Conservation (phyloP, 2,329 filamentous ascomycete species). For the Pestalotiopsis sp. region DNA sequence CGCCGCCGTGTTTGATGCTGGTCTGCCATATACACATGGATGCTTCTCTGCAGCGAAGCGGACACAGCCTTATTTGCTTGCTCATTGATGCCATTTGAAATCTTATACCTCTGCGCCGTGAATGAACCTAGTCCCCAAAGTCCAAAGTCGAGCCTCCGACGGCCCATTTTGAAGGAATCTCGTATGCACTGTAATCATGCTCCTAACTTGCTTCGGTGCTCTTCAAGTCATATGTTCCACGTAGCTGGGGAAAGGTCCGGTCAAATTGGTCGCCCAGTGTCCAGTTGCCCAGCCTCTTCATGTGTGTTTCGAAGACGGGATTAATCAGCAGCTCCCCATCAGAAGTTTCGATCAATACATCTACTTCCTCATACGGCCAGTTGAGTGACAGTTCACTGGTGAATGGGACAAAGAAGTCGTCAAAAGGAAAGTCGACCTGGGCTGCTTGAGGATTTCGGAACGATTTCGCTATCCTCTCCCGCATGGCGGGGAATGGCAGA, state of each 20-base stretch:
- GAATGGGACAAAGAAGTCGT: slow-evolving; percentile 83
- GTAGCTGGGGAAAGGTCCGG: slow-evolving; percentile 62
- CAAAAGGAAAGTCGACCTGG: slow-evolving; percentile 61
- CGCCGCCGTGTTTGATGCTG: background rate
- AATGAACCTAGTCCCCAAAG: no score
- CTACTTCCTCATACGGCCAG: slow-evolving; percentile 79
- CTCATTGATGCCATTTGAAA: background rate
- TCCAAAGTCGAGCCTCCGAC: no score
- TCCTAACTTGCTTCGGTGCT: background rate
- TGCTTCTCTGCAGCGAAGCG: background rate
- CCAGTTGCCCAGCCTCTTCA: slow-evolving; percentile 80
- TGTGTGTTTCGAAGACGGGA: slow-evolving; percentile 81
- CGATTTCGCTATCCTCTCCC: slow-evolving; percentile 48
- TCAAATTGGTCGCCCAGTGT: slow-evolving; percentile 72
- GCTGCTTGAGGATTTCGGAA: slow-evolving; percentile 29
- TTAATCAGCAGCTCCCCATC: slow-evolving; percentile 74
- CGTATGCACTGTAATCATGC: background rate
- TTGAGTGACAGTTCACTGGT: slow-evolving; percentile 77
- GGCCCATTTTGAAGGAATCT: background rate
- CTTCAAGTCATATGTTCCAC: slow-evolving; percentile 43
- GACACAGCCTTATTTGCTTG: background rate
- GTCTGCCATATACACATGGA: background rate
- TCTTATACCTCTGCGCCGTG: background rate
- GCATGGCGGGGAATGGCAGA: slow-evolving; percentile 77
- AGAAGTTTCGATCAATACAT: slow-evolving; percentile 65